Conservation (phyloP, 148 eudicot species). For the Amaranthus hypochondriacus region DNA sequence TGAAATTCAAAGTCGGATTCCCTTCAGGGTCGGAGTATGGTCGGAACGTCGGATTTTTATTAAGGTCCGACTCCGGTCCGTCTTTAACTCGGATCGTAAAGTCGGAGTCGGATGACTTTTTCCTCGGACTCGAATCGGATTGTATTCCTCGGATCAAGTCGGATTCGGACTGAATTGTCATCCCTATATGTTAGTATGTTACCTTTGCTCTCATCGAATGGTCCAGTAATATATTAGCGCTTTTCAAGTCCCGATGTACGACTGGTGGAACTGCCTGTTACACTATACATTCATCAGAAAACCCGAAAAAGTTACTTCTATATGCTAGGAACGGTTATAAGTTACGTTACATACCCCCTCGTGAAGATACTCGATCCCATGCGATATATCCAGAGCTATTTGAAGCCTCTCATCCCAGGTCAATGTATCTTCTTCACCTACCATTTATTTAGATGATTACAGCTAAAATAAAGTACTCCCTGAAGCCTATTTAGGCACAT, state of each 20-base stretch:
- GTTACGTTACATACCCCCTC: slow-evolving; percentile 70
- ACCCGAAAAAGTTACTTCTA: neutral
- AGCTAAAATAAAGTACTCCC: neutral
- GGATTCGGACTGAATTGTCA: no score
- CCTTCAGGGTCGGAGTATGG: no score
- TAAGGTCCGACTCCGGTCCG: no score
- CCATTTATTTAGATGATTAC: neutral
- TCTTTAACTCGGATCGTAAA: no score
- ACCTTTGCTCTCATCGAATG: slow-evolving; percentile 92
- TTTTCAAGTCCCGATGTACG: slow-evolving; percentile 90
- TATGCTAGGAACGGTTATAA: neutral
- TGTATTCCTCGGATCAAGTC: neutral
- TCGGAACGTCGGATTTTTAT: no score
- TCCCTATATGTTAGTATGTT: neutral
- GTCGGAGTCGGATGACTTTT: no score
- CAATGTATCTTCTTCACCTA: slow-evolving; percentile 58
- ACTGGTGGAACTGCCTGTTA: slow-evolving; percentile 97
- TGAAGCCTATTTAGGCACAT: neutral
- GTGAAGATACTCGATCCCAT: slow-evolving; percentile 97
- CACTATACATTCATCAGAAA: slow-evolving; percentile 21
- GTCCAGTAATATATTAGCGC: slow-evolving; percentile 92
- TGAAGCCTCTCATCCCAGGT: slow-evolving; percentile 91
- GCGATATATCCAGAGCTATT: slow-evolving; percentile 91
- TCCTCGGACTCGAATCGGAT: no score
- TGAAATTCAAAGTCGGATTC: no score